A percentile compares a stretch with the other conserved stretches of the same genome.
These are phyloP conservation scores for Arabidopsis thaliana DNA, from an alignment of 345 rosid genomes.

Conservation along the genomic window DNA sequence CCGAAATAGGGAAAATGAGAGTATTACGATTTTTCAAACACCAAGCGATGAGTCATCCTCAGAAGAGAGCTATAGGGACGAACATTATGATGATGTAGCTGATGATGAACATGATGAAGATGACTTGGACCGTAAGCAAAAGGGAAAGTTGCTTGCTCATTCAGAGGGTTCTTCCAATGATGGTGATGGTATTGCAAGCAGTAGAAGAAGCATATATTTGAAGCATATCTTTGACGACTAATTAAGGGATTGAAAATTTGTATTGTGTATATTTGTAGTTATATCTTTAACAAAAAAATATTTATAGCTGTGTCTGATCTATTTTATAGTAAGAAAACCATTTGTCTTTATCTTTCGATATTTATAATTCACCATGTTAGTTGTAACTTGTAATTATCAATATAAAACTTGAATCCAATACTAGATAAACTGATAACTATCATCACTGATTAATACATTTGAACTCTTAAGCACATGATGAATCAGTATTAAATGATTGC, in stretches of 20 bases:
- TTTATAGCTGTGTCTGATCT: background rate
- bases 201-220: constrained; percentile 31
- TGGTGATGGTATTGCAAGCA: constrained; percentile 32
- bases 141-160: constrained; percentile 26
- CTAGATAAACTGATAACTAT: background rate
- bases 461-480: background rate
- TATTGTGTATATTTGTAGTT: constrained; percentile 14
- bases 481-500: constrained; percentile 1
- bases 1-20: constrained; percentile 54
- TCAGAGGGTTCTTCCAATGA: constrained; percentile 36
- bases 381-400: background rate
- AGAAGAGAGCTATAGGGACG: constrained; percentile 42
- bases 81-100: constrained; percentile 25
- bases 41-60: constrained; percentile 52
- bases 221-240: constrained; percentile 32
- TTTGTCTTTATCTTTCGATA: background rate
- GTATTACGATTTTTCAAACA: constrained; percentile 52
- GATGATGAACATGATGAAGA: constrained; percentile 38
- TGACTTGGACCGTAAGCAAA: constrained; percentile 26
- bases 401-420: constrained; percentile 1
- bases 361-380: background rate
- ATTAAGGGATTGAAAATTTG: background rate
- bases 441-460: background rate
- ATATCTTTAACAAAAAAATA: background rate
- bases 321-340: background rate